These are phyloP conservation scores for Sambucus nigra DNA, from an alignment of 129 eudicot species.

Conservation along the genomic window DNA sequence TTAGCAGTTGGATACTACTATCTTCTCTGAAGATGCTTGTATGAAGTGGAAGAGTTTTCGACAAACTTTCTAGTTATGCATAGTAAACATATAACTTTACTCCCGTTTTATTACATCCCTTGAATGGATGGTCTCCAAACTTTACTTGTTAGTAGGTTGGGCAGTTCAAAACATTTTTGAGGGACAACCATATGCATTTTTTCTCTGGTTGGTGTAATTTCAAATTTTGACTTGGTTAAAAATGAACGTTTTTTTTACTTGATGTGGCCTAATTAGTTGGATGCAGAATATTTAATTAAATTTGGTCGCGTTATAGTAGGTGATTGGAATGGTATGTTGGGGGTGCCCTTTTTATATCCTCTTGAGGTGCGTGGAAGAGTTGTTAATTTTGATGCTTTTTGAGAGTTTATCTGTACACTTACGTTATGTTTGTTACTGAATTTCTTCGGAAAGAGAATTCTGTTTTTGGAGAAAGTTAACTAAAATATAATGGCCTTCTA, in stretches of 20 bases:
- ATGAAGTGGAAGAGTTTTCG: neutral
- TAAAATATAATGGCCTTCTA: no score
- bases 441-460: no score
- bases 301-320: neutral
- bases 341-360: neutral
- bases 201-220: slow-evolving; percentile 19
- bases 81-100: slow-evolving; percentile 6
- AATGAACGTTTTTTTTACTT: neutral
- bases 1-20: slow-evolving; percentile 30
- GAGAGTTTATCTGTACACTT: no score
- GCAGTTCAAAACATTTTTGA: slow-evolving; percentile 24
- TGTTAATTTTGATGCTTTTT: neutral
- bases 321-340: neutral
- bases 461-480: no score
- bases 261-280: neutral
- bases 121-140: slow-evolving; percentile 2
- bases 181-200: slow-evolving; percentile 8
- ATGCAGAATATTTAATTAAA: neutral
- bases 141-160: slow-evolving; percentile 15
- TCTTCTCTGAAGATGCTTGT: slow-evolving; percentile 2
- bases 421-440: no score
- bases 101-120: slow-evolving; percentile 7
- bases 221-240: neutral
- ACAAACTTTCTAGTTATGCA: slow-evolving; percentile 4
- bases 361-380: no score